Conservation (phyloP, 2,329 filamentous ascomycete genomes). For the Verticillium nubilum region DNA sequence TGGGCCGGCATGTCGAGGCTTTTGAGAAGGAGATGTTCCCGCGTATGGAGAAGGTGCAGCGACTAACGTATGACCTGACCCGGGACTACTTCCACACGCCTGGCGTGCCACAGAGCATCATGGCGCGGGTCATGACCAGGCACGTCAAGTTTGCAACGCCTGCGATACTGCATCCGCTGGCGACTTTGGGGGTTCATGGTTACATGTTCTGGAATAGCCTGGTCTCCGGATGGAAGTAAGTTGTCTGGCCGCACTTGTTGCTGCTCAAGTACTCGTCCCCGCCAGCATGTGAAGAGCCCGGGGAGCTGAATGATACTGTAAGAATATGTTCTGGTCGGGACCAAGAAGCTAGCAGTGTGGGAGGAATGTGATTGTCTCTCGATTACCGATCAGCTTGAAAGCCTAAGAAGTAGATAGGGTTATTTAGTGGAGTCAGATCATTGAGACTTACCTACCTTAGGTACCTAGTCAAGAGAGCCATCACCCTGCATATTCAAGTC, state of each 20-base stretch:
- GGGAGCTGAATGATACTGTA: too few relatives aligned
- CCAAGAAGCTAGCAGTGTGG: too few relatives aligned
- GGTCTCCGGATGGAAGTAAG: not conserved
- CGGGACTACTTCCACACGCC: constrained; percentile 41
- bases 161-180: constrained; percentile 23
- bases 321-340: too few relatives aligned
- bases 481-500: not conserved
- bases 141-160: constrained; percentile 25
- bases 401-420: too few relatives aligned
- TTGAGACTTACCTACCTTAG: too few relatives aligned
- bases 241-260: not conserved
- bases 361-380: too few relatives aligned
- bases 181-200: constrained; percentile 18
- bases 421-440: too few relatives aligned
- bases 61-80: constrained; percentile 39
- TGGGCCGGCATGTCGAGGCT: constrained; percentile 26
- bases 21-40: constrained; percentile 34
- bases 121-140: constrained; percentile 28
- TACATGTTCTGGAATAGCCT: constrained; percentile 19
- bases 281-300: too few relatives aligned
- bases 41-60: constrained; percentile 29
- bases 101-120: constrained; percentile 34
- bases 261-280: not conserved
- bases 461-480: too few relatives aligned
- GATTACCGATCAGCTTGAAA: too few relatives aligned